Evolutionary conservation across 768 basidiomycete species (phyloP), one percentile per base, ranked within the genome.

Genomic region (Daedalea quercina): DNA sequence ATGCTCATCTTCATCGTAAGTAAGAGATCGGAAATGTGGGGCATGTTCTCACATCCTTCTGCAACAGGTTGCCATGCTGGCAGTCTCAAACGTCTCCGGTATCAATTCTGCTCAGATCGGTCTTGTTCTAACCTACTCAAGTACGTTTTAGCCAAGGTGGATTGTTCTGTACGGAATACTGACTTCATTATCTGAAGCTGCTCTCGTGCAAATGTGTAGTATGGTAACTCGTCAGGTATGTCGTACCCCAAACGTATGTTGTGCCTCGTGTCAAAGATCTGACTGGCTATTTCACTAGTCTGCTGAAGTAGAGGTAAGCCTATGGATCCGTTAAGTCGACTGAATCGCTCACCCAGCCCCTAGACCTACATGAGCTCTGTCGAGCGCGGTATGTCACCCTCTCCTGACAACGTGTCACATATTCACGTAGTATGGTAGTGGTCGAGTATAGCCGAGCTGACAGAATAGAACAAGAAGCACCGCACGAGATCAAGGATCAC

Each of bases 21-120:
- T 59, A 13, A 31, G 4, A 11, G 15, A 3, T n/a, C 9, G 47
- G 55, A 44, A 26, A 13, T 43, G n/a, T 24, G 4, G n/a, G 13
- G n/a, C 37, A 46, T 20, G 7, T 23, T 23, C 25, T 47, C 25
- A 24, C 49, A 33, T 26, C 12, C 48, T 40, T 48, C 17, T 31
- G 20, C 17, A 6, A 23, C 28, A 82, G 80, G 81, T 91, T 25
- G 85, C 80, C 0, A 67, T 90, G 47, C 80, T 90, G 62, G 76
- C 80, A 11, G 82, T 82, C 3, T 68, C 73, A 3, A 78, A 78
- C 9, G 71, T 78, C 1, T 75, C 77, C 19, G 74, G 74, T 0
- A 81, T 86, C 53, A 79, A 73, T 35, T 77, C 90, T 0, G 80
- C 86, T 0, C 76, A 85, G 58, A 82, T 84, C 46, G 90, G 88